Evolutionary conservation across 805 yeast species (phyloP).

Genomic region (Pichia phayaonensis): DNA sequence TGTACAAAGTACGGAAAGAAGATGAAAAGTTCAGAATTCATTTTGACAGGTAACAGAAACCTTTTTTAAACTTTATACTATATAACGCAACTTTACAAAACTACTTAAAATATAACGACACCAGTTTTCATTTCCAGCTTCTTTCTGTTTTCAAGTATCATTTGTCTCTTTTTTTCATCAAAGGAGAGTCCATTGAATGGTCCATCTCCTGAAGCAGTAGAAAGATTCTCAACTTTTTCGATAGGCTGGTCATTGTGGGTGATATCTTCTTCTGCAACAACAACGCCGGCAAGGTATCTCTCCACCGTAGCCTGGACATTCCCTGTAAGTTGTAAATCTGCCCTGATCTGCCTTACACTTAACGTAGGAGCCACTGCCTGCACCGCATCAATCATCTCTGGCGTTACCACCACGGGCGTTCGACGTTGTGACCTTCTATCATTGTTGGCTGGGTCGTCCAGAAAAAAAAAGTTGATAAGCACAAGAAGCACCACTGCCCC

Average conservation of each 20-base stretch:
- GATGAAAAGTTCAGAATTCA: slow-evolving; percentile 33
- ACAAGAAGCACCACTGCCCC: slow-evolving; percentile 47
- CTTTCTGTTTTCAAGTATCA: slow-evolving; percentile 56
- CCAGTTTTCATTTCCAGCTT: slow-evolving; percentile 34
- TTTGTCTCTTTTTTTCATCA: slow-evolving; percentile 42
- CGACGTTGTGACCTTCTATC: background rate
- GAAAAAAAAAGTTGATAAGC: slow-evolving; percentile 57
- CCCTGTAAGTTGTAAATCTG: slow-evolving; percentile 69
- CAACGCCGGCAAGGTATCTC: slow-evolving; percentile 45
- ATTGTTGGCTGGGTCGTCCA: slow-evolving; percentile 21
- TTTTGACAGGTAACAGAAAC: slow-evolving; percentile 20
- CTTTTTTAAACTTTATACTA: background rate
- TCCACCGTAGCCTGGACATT: slow-evolving; percentile 78
- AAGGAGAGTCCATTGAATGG: slow-evolving; percentile 37
- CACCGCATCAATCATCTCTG: slow-evolving; percentile 78
- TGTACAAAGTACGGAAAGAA: slow-evolving; percentile 77
- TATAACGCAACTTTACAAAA: background rate
- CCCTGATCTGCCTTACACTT: slow-evolving; percentile 60
- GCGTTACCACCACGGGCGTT: slow-evolving; percentile 30
- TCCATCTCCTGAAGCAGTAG: slow-evolving; percentile 15
- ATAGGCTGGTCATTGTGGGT: slow-evolving; percentile 34
- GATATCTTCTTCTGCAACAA: slow-evolving; percentile 30
- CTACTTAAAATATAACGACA: background rate
- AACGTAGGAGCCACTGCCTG: slow-evolving; percentile 73
- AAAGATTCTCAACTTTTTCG: background rate